Percentiles rank a stretch among this genome's conserved stretches.
phyloP scores from a whole-genome alignment of 805 yeast genomes.

The Candida dajiaensis region DNA sequence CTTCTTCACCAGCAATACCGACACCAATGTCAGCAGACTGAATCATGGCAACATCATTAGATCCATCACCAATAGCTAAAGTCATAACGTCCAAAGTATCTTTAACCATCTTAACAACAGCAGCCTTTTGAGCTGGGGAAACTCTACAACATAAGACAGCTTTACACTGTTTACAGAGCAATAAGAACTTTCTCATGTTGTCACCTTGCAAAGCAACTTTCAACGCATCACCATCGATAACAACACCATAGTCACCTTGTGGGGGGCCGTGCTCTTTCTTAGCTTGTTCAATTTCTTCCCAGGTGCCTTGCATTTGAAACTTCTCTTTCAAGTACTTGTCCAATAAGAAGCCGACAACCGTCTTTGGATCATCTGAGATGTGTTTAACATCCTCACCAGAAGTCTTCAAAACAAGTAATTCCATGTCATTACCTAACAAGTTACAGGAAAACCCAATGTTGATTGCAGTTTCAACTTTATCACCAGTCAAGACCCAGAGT shows the following conservation, averaged over 20 bases:
- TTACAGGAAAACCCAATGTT: slow-evolving; percentile 86
- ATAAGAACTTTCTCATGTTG: slow-evolving; percentile 51
- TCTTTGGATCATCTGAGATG: slow-evolving; percentile 35
- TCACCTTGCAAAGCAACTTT: slow-evolving; percentile 40
- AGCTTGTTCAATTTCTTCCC: slow-evolving; percentile 48
- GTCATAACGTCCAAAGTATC: slow-evolving; percentile 75
- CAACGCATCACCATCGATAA: slow-evolving; percentile 76
- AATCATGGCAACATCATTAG: slow-evolving; percentile 87
- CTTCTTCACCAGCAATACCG: slow-evolving; percentile 88
- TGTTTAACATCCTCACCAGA: slow-evolving; percentile 48
- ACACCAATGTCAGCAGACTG: slow-evolving; percentile 69
- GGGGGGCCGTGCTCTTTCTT: slow-evolving; percentile 65
- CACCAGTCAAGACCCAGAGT: slow-evolving; percentile 84
- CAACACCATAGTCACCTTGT: slow-evolving; percentile 55
- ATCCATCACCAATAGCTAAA: slow-evolving; percentile 77
- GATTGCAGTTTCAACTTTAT: slow-evolving; percentile 84
- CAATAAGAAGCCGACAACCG: slow-evolving; percentile 32
- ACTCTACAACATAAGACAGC: slow-evolving; percentile 81
- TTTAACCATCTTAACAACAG: slow-evolving; percentile 68
- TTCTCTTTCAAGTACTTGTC: slow-evolving; percentile 31
- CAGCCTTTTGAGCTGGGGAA: slow-evolving; percentile 78
- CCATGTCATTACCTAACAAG: slow-evolving; percentile 69
- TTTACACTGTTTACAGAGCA: slow-evolving; percentile 71
- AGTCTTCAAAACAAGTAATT: slow-evolving; percentile 58
- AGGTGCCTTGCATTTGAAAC: slow-evolving; percentile 52